Percentiles rank a stretch among this genome's conserved stretches.
Evolutionary conservation across 2,329 filamentous ascomycete genomes (phyloP).

Genomic region (Alternaria novae-zelandiae): DNA sequence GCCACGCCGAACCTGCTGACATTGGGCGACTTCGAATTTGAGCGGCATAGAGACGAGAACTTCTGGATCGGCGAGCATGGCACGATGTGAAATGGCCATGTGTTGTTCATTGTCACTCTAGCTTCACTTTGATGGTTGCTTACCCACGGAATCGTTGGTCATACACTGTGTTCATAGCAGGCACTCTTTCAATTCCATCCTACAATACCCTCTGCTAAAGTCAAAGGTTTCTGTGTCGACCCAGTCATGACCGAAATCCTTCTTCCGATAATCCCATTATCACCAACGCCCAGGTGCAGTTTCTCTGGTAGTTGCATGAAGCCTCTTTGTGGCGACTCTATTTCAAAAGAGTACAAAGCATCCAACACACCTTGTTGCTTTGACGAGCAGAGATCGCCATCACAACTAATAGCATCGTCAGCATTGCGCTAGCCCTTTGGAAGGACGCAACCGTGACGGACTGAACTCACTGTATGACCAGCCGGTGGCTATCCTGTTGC

Average conservation of each 20-base stretch:
- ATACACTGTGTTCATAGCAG: fast-evolving
- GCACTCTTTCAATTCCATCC: slow-evolving; percentile 39
- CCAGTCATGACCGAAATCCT: slow-evolving; percentile 39
- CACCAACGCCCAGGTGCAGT: slow-evolving; percentile 41
- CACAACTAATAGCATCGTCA: slow-evolving; percentile 19
- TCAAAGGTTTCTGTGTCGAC: slow-evolving; percentile 22
- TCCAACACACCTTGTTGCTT: neutral
- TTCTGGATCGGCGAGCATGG: no score
- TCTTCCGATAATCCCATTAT: slow-evolving; percentile 42
- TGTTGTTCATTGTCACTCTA: neutral
- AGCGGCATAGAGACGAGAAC: no score
- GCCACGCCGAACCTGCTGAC: no score
- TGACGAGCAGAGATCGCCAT: slow-evolving; percentile 37
- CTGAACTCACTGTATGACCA: slow-evolving; percentile 40
- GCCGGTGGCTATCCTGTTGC: slow-evolving; percentile 23
- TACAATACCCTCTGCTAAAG: slow-evolving; percentile 41
- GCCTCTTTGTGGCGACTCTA: slow-evolving; percentile 7
- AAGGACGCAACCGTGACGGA: neutral
- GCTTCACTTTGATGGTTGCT: neutral
- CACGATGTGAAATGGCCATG: no score
- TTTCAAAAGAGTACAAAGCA: slow-evolving; percentile 36
- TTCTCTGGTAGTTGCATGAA: slow-evolving; percentile 26
- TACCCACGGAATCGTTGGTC: fast-evolving
- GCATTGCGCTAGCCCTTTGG: neutral
- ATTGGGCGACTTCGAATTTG: no score